Base-by-base conservation (phyloP, 2,329 filamentous ascomycete genomes). In the Cercospora berteroae region DNA sequence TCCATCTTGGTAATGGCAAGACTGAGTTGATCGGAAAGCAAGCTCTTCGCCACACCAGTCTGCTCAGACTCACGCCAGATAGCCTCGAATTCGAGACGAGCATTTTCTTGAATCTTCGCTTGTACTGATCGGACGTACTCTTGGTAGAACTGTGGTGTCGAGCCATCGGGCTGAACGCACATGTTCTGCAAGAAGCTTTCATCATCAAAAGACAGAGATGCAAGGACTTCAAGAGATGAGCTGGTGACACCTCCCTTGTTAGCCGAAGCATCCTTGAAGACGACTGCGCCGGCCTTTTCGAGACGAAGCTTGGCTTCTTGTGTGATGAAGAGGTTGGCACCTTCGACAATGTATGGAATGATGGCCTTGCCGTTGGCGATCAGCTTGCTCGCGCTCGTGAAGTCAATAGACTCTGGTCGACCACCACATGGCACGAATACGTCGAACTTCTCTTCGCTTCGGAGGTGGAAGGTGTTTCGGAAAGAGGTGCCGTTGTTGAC, bases 211-310 rank as follows among this genome's bases (percentile, higher is more conserved):
- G 93, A 95, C 66, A 99, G 86, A 13, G 93, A 95, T 7, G 95
- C 95, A 25, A 99, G 87, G 5, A 99, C 95, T 77, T 99, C 95
- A 33, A 98, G 89, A 0, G 95, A 98, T 0, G 95, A 98, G 0
- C 93, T 97, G 0, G 95, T 99, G 56, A 99, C 95, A 79, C 95
- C 95, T 72, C 95, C 95, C 85, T 99, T 99, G 87, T 99, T 99
- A 65, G 94, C 94, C 42, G 93, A 97, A 5, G 95, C 95, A 80
- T 99, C 95, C 83, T 99, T 99, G 89, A 93, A 97, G 48, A 99
- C 82, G 74, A 98, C 88, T 77, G 93, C 96, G 68, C 95, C 95
- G n/a, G 94, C 94, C 74, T 93, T 90, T 82, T 99, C 95, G 13
- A 99, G 88, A 25, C 93, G 91, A 64, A 98, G 86, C 84, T 98